phyloP scores from a whole-genome alignment of 1,284 basidiomycete species.

The Sutorius eximius region DNA sequence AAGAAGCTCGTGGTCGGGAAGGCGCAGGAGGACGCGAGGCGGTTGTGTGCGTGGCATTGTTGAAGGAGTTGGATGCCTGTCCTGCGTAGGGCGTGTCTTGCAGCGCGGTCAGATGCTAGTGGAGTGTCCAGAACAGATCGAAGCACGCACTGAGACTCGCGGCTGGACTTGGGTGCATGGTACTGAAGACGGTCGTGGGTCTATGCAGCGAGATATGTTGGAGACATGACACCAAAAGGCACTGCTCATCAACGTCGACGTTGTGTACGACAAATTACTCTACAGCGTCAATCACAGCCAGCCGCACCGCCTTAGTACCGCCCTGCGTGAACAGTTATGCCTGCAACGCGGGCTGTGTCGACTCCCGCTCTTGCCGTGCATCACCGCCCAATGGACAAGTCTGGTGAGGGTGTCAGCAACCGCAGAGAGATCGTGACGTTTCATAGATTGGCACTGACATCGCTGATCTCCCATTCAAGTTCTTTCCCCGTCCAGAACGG shows the following conservation, averaged over 20 bases:
- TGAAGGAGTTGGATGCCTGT: too few relatives aligned
- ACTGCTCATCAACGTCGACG: conserved; percentile 15
- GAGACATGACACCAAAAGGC: conserved; percentile 4
- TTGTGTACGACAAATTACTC: conserved; percentile 3
- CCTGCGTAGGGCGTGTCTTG: conserved; percentile 34
- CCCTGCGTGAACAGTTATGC: conserved; percentile 3
- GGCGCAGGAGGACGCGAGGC: neutral
- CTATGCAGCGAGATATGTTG: conserved; percentile 13
- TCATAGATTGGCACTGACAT: conserved; percentile 15
- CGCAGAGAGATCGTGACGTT: neutral
- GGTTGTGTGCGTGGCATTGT: conserved; percentile 15
- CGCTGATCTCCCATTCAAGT: conserved; percentile 78
- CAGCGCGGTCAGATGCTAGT: conserved; percentile 2
- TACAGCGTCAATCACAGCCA: conserved; percentile 23
- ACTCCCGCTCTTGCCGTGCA: too few relatives aligned
- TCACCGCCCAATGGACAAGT: too few relatives aligned
- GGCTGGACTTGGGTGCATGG: conserved; percentile 16
- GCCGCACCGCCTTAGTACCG: conserved; percentile 26
- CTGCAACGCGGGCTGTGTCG: neutral
- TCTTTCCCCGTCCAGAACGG: conserved; percentile 92
- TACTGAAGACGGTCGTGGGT: conserved; percentile 1
- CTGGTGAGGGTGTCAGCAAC: too few relatives aligned
- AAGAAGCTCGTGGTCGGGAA: conserved; percentile 26
- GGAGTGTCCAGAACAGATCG: neutral
- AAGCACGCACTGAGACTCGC: conserved; percentile 18